Evolutionary conservation across 75 land plant genomes (phyloP).

Genomic region (Pinus albicaulis): DNA sequence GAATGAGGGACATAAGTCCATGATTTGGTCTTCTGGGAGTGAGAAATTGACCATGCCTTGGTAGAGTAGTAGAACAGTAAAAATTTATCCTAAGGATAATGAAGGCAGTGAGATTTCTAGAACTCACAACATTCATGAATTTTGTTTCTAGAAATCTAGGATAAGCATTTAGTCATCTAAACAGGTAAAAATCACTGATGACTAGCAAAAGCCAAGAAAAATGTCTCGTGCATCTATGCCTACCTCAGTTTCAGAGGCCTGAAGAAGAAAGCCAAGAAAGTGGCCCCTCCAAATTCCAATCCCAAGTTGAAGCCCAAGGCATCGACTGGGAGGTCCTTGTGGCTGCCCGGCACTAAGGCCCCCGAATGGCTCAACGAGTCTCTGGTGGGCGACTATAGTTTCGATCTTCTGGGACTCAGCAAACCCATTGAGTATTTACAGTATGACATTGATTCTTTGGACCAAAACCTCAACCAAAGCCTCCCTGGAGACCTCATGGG

Average conservation of each 20-base stretch:
- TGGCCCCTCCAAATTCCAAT: slow-evolving; percentile 3
- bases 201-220: slow-evolving; percentile 6
- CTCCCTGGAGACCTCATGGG: slow-evolving; percentile 72
- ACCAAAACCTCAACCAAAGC: slow-evolving; percentile 95
- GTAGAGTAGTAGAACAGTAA: too few species aligned
- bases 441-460: slow-evolving; percentile 78
- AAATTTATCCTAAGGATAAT: too few species aligned
- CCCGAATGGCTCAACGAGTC: slow-evolving; percentile 90
- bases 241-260: slow-evolving; percentile 54
- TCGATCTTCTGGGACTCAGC: slow-evolving; percentile 92
- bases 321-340: slow-evolving; percentile 60
- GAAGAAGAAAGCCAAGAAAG: slow-evolving; percentile 21
- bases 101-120: too few species aligned
- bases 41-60: too few species aligned
- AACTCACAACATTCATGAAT: too few species aligned
- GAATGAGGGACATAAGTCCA: too few species aligned
- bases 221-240: slow-evolving; percentile 46
- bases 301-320: slow-evolving; percentile 17
- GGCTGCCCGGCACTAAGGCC: slow-evolving; percentile 91
- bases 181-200: too few species aligned
- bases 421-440: slow-evolving; percentile 94
- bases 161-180: too few species aligned
- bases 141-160: too few species aligned
- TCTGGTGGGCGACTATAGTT: slow-evolving; percentile 92
- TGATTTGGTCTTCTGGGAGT: too few species aligned